Conservation (phyloP, 208 protist genomes). For the Wallacemonas sp. region DNA sequence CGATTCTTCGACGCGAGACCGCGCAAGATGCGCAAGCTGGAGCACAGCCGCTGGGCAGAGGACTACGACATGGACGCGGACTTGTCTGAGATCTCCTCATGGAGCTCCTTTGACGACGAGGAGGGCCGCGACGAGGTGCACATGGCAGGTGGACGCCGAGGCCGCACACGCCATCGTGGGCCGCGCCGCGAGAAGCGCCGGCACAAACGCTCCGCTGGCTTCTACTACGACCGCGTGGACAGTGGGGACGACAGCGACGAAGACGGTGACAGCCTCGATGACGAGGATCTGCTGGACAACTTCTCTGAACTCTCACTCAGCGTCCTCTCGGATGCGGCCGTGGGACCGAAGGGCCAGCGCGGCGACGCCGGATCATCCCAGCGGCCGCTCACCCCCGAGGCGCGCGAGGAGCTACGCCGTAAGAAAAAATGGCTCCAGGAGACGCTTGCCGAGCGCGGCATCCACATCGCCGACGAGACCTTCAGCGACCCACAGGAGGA, state of each 20-base stretch:
- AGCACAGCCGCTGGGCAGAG: constrained; percentile 15
- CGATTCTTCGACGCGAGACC: constrained; percentile 24
- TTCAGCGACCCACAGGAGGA: constrained; percentile 37
- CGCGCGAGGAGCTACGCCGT: constrained; percentile 27
- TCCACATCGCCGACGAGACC: constrained; percentile 29
- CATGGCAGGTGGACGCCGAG: constrained; percentile 16
- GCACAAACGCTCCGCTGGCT: constrained; percentile 4
- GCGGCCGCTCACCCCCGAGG: constrained; percentile 17
- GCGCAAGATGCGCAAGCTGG: constrained; percentile 32
- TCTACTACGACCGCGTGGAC: constrained; percentile 11
- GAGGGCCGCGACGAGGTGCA: constrained; percentile 8
- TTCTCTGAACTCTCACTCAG: constrained; percentile 6
- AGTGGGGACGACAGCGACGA: constrained; percentile 1
- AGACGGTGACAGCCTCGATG: neutral
- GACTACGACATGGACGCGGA: constrained; percentile 16
- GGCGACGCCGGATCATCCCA: neutral
- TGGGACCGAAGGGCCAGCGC: neutral
- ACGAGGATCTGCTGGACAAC: constrained; percentile 11
- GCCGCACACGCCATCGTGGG: constrained; percentile 14
- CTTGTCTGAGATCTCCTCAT: constrained; percentile 31
- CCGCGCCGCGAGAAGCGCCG: constrained; percentile 13
- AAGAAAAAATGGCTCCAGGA: constrained; percentile 43
- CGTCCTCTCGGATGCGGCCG: neutral
- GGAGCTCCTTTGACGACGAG: constrained; percentile 29
- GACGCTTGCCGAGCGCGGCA: constrained; percentile 38